Percentiles rank a stretch among this genome's conserved stretches.
Evolutionary conservation across 2,329 filamentous ascomycete genomes (phyloP).

Genomic region (Xylariaceae sp.): DNA sequence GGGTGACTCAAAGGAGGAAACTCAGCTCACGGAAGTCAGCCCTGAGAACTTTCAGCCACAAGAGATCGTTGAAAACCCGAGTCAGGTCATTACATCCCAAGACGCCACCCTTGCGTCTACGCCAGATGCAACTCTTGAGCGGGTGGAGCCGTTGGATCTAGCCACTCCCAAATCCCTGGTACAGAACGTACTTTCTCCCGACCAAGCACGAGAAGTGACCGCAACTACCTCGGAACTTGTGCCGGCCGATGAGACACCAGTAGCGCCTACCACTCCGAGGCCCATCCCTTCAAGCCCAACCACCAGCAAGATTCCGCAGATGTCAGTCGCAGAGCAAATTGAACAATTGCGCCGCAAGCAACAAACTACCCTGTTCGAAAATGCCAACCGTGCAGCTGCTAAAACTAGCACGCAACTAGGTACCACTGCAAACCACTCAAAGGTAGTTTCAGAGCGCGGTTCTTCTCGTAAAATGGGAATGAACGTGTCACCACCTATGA

Average conservation of each 20-base stretch:
- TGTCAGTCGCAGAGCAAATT: conserved; percentile 42
- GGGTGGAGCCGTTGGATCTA: conserved; percentile 59
- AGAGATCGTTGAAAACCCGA: conserved; percentile 24
- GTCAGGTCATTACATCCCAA: conserved; percentile 33
- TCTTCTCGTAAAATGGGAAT: conserved; percentile 54
- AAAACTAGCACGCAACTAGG: conserved; percentile 31
- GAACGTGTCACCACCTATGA: conserved; percentile 58
- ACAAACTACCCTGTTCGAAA: conserved; percentile 45
- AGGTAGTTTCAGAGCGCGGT: conserved; percentile 43
- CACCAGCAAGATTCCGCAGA: conserved; percentile 19
- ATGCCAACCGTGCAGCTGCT: conserved; percentile 29
- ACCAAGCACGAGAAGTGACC: conserved; percentile 22
- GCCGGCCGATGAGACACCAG: conserved; percentile 31
- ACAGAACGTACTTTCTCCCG: conserved; percentile 9
- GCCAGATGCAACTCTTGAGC: conserved; percentile 49
- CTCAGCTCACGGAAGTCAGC: conserved; percentile 29
- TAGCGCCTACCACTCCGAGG: conserved; percentile 22
- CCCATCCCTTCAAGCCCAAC: conserved; percentile 25
- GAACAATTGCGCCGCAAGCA: conserved; percentile 58
- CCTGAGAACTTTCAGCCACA: conserved; percentile 26
- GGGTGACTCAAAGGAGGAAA: conserved; percentile 30
- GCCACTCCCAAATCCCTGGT: conserved; percentile 49
- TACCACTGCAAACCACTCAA: conserved; percentile 28
- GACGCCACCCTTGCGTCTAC: conserved; percentile 42
- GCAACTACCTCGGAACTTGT: conserved; percentile 33